Conservation (phyloP, 2,329 filamentous ascomycete genomes). For the Trichoderma sp. region DNA sequence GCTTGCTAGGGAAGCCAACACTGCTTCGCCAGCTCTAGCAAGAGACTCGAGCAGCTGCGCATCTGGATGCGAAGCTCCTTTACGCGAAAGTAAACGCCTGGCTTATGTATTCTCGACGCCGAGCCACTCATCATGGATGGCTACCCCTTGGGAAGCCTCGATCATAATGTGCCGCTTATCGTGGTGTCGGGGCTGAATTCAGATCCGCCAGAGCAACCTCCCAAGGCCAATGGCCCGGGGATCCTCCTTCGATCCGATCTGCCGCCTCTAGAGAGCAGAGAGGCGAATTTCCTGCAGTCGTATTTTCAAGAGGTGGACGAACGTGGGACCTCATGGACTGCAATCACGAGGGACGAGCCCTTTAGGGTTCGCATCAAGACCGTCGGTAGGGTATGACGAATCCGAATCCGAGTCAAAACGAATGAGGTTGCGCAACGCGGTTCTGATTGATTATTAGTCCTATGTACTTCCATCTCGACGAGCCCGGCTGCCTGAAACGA, state of each 20-base stretch:
- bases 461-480: conserved; percentile 60
- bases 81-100: conserved; percentile 1
- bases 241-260: conserved; percentile 70
- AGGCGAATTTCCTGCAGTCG: conserved; percentile 64
- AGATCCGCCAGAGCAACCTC: conserved; percentile 46
- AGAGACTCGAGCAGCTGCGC: conserved; percentile 1
- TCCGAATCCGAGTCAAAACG: not conserved
- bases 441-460: conserved; percentile 46
- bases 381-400: conserved; percentile 74
- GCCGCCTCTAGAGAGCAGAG: conserved; percentile 64
- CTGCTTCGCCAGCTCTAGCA: conserved; percentile 15
- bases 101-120: conserved; percentile 26
- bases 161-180: conserved; percentile 83
- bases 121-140: conserved; percentile 64
- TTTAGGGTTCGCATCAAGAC: conserved; percentile 69
- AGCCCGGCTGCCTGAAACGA: conserved; percentile 54
- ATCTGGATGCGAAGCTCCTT: conserved; percentile 16
- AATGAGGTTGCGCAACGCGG: conserved; percentile 11
- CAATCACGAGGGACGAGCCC: conserved; percentile 52
- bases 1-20: conserved; percentile 2
- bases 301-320: conserved; percentile 69
- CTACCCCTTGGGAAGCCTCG: conserved; percentile 76
- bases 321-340: conserved; percentile 66
- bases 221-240: conserved; percentile 58
- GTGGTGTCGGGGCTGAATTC: conserved; percentile 73